Conservation (phyloP, 23 red algal species). For the Agarophyton chilense region DNA sequence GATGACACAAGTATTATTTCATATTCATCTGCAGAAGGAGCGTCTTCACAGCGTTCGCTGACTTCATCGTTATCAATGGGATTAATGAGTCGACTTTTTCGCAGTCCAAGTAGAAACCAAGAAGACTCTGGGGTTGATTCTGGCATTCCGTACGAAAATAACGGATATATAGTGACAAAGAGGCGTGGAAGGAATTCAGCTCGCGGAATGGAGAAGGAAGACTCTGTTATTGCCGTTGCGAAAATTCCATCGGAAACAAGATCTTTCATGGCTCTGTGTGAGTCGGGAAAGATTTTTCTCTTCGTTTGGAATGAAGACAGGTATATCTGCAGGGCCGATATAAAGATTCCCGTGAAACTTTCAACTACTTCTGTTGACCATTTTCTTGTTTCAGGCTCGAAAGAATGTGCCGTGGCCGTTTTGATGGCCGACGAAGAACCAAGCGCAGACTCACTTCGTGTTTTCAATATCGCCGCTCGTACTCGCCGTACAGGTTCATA, state of each 20-base stretch:
- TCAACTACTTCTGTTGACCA: constrained; percentile 17
- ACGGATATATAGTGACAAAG: neutral
- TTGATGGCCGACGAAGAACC: constrained; percentile 63
- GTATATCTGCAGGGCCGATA: constrained; percentile 33
- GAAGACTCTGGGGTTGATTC: neutral
- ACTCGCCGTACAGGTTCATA: constrained; percentile 1
- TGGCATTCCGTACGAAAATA: neutral
- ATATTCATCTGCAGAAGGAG: constrained; percentile 24
- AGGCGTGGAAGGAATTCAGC: neutral
- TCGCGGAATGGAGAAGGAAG: neutral
- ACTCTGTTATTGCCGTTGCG: constrained; percentile 28
- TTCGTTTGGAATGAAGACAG: constrained; percentile 9
- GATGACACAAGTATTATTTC: constrained; percentile 59
- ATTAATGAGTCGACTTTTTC: constrained; percentile 41
- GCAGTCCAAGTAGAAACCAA: constrained; percentile 21
- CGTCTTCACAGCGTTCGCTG: constrained; percentile 37
- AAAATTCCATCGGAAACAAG: neutral
- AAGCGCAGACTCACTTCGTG: constrained; percentile 58
- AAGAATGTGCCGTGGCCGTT: constrained; percentile 32
- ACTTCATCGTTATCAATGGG: constrained; percentile 51
- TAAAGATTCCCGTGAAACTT: constrained; percentile 40
- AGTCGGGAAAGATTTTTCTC: constrained; percentile 25
- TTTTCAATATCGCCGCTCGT: constrained; percentile 31
- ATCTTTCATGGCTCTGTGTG: constrained; percentile 12
- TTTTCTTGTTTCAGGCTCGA: constrained; percentile 42